Evolutionary conservation across 495 filamentous ascomycete species (phyloP).

Genomic region (Daldinia concentrica): DNA sequence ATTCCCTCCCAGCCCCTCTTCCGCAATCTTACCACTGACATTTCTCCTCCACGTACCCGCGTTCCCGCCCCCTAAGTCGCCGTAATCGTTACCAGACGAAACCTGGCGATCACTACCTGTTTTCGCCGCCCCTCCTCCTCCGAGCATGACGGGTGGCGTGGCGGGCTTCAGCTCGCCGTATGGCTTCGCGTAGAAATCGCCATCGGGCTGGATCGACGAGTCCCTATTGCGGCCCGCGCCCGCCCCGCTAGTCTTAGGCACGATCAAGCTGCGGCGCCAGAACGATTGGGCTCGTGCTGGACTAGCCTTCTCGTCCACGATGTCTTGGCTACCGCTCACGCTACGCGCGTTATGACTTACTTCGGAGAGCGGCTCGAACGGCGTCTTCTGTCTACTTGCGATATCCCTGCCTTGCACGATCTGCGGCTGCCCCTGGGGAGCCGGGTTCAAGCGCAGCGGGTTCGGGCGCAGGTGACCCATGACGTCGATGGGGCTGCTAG

Average conservation of each 20-base stretch:
- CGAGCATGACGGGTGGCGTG: constrained; percentile 59
- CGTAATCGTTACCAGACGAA: constrained; percentile 69
- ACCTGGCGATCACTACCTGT: constrained; percentile 49
- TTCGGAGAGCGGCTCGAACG: constrained; percentile 52
- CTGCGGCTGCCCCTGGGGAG: constrained; percentile 10
- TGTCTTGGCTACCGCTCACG: constrained; percentile 48
- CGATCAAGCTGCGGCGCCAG: constrained; percentile 37
- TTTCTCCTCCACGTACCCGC: constrained; percentile 59
- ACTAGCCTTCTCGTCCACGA: constrained; percentile 38
- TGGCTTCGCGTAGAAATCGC: constrained; percentile 61
- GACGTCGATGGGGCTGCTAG: constrained; percentile 39
- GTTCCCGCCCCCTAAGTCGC: constrained; percentile 57
- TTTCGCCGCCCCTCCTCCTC: constrained; percentile 25
- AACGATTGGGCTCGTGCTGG: constrained; percentile 26
- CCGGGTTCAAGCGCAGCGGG: constrained; percentile 57
- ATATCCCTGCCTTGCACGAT: not conserved
- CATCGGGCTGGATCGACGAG: constrained; percentile 62
- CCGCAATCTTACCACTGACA: constrained; percentile 85
- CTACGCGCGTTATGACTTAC: constrained; percentile 53
- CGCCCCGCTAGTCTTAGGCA: constrained; percentile 42
- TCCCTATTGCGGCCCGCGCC: constrained; percentile 42
- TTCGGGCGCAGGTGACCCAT: constrained; percentile 51
- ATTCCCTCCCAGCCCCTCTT: constrained; percentile 68
- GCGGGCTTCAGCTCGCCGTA: constrained; percentile 59
- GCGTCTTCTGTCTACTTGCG: constrained; percentile 38